Evolutionary conservation across 228 moss, liverwort and hornwort species (phyloP).

Genomic region (Sphagnum magellanicum): DNA sequence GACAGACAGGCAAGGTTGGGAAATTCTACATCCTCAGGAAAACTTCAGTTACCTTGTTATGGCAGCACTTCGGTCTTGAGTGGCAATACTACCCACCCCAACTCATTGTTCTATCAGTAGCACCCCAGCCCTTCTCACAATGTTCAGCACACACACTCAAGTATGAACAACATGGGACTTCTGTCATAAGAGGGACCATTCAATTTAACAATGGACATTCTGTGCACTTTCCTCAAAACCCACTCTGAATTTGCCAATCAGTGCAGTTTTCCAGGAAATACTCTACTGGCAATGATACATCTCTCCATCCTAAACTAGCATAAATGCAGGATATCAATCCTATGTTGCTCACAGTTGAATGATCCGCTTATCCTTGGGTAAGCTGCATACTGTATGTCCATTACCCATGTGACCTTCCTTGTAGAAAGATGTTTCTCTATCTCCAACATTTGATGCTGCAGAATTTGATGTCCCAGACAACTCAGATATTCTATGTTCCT

Average conservation of each 20-base stretch:
- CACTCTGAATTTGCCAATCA: not conserved
- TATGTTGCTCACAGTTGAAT: constrained; percentile 20
- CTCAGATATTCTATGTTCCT: constrained; percentile 22
- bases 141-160: too few species aligned
- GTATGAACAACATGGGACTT: too few species aligned
- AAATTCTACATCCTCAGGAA: too few species aligned
- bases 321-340: constrained; percentile 18
- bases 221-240: too few species aligned
- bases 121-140: too few species aligned
- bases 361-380: constrained; percentile 23
- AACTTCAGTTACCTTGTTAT: too few species aligned
- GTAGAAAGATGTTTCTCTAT: not conserved
- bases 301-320: constrained; percentile 16
- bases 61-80: too few species aligned
- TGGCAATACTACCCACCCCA: too few species aligned
- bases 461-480: constrained; percentile 5
- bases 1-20: too few species aligned
- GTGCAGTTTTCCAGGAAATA: constrained; percentile 7
- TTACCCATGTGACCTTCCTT: constrained; percentile 19
- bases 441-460: constrained; percentile 8
- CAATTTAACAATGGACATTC: too few species aligned
- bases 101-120: too few species aligned
- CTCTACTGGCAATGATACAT: not conserved
- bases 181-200: too few species aligned
- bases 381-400: constrained; percentile 19